Percentiles rank a stretch among this genome's conserved stretches.
phyloP scores from a whole-genome alignment of 2,329 filamentous ascomycete genomes.

The Westerdykella ornata region DNA sequence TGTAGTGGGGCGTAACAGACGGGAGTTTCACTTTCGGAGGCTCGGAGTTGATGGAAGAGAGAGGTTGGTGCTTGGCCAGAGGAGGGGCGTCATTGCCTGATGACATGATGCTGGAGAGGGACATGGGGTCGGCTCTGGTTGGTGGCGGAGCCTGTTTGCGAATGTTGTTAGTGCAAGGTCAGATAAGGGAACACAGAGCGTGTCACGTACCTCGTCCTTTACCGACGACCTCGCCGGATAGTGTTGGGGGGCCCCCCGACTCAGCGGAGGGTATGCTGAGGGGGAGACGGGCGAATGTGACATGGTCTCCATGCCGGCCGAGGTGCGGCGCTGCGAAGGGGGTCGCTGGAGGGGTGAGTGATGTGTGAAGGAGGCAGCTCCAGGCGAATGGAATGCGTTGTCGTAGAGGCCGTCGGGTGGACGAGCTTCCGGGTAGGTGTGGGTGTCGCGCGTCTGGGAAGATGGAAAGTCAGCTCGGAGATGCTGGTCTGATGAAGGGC shows the following conservation, averaged over 20 bases:
- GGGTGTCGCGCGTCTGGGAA: constrained; percentile 29
- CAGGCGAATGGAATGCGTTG: constrained; percentile 35
- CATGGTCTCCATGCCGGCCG: constrained; percentile 30
- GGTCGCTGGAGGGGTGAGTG: constrained; percentile 35
- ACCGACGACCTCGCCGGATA: constrained; percentile 28
- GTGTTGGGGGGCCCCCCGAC: constrained; percentile 31
- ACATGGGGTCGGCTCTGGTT: constrained; percentile 81
- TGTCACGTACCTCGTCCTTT: constrained; percentile 32
- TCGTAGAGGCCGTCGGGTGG: constrained; percentile 31
- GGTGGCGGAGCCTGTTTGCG: constrained; percentile 50
- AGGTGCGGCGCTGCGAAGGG: constrained; percentile 29
- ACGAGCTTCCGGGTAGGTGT: constrained; percentile 30
- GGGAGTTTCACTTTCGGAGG: constrained; percentile 18
- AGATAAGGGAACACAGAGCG: constrained; percentile 7
- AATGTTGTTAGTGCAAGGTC: constrained; percentile 15
- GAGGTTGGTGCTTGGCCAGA: constrained; percentile 43
- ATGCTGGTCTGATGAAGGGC: constrained; percentile 6
- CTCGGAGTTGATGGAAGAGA: constrained; percentile 20
- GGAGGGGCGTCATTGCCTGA: constrained; percentile 65
- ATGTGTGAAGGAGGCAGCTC: constrained; percentile 28
- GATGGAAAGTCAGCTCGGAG: constrained; percentile 17
- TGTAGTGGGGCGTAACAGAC: constrained; percentile 17
- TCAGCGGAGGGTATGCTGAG: constrained; percentile 28
- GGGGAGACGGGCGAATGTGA: constrained; percentile 37
- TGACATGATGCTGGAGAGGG: constrained; percentile 89